Evolutionary conservation across 2,329 filamentous ascomycete genomes (phyloP).

Genomic region (Elsinoe ampelina): DNA sequence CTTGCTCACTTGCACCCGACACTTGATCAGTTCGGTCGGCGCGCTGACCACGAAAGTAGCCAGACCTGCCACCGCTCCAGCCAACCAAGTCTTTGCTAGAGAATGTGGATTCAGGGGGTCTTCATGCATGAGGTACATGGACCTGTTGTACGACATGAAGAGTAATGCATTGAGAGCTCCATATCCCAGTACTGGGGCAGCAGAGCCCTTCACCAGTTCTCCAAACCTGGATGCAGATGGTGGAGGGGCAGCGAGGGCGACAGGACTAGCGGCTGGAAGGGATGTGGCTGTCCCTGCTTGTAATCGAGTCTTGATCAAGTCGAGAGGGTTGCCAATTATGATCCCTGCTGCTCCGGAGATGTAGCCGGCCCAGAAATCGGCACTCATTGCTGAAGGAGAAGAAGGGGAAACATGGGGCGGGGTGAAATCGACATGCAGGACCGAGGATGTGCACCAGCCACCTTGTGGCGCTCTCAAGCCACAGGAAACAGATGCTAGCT

Average conservation of each 20-base stretch:
- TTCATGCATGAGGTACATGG: constrained; percentile 50
- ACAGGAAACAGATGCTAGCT: not conserved
- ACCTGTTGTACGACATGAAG: constrained; percentile 83
- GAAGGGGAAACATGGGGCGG: not conserved
- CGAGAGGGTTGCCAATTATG: constrained; percentile 75
- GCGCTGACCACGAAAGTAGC: constrained; percentile 79
- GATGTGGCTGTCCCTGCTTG: constrained; percentile 49
- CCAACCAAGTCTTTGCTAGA: constrained; percentile 56
- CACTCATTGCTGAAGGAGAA: constrained; percentile 50
- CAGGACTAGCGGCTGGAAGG: constrained; percentile 14
- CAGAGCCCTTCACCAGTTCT: constrained; percentile 49
- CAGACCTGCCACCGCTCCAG: constrained; percentile 72
- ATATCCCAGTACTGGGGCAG: constrained; percentile 80
- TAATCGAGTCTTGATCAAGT: constrained; percentile 61
- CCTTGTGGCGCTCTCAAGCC: not conserved
- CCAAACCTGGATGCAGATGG: constrained; percentile 18
- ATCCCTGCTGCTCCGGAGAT: constrained; percentile 78
- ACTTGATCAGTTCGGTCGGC: constrained; percentile 87
- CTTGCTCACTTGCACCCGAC: constrained; percentile 63
- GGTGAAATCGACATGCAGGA: not conserved
- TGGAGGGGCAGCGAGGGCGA: constrained; percentile 12
- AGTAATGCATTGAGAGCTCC: constrained; percentile 84
- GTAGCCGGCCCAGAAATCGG: constrained; percentile 92
- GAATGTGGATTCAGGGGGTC: constrained; percentile 15
- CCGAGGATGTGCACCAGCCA: not conserved